Evolutionary conservation across 2,329 filamentous ascomycete genomes (phyloP).

Genomic region (Phoma sp.): DNA sequence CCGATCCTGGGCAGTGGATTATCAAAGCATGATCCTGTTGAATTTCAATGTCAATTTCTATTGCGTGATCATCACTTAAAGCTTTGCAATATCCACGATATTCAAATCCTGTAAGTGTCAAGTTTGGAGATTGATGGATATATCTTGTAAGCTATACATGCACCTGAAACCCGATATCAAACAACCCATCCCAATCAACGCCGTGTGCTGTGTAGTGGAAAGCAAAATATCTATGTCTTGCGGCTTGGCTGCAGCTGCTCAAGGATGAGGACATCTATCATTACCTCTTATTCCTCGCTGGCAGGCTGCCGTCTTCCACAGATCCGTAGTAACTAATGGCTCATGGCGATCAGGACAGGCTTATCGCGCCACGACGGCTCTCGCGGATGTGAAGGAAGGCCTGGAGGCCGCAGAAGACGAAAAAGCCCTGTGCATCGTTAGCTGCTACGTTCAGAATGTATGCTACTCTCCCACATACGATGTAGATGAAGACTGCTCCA

Average conservation of each 20-base stretch:
- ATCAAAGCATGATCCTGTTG: too few relatives aligned
- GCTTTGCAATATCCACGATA: neutral
- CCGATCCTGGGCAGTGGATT: too few relatives aligned
- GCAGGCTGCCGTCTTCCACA: too few relatives aligned
- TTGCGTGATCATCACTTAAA: neutral
- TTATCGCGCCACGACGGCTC: slow-evolving; percentile 83
- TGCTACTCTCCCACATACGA: slow-evolving; percentile 64
- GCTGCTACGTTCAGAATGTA: neutral
- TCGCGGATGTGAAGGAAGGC: slow-evolving; percentile 85
- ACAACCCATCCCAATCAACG: slow-evolving; percentile 23
- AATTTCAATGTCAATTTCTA: too few relatives aligned
- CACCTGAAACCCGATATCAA: slow-evolving; percentile 12
- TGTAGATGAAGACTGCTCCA: slow-evolving; percentile 85
- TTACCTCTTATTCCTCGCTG: neutral
- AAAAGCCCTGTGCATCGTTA: slow-evolving; percentile 67
- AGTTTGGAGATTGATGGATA: neutral
- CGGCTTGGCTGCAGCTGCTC: neutral
- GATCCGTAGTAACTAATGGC: neutral
- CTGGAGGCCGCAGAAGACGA: slow-evolving; percentile 90
- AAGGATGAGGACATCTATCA: neutral
- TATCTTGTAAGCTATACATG: slow-evolving; percentile 11
- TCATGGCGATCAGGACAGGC: slow-evolving; percentile 61
- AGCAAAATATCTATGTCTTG: slow-evolving; percentile 10
- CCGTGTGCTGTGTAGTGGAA: slow-evolving; percentile 27
- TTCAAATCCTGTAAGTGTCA: neutral